A percentile compares a stretch with the other conserved stretches of the same genome.
Conservation (phyloP, 1,284 basidiomycete species). For the Tilletia indica region DNA sequence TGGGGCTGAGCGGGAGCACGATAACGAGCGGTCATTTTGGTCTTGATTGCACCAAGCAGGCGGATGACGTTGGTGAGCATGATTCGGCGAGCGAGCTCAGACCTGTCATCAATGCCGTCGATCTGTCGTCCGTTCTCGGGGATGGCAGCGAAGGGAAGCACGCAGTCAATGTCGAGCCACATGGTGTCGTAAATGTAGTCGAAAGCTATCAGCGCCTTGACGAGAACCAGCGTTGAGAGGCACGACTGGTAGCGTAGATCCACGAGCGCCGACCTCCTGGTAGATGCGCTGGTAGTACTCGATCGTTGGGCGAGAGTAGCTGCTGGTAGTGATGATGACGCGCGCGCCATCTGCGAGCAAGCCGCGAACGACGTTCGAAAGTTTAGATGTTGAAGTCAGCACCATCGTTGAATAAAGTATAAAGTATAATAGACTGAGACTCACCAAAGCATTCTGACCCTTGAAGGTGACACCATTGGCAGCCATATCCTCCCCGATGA, state of each 20-base stretch:
- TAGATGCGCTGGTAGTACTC: slow-evolving; percentile 98
- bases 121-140: slow-evolving; percentile 98
- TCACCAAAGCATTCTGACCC: too few species aligned
- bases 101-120: slow-evolving; percentile 92
- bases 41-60: slow-evolving; percentile 92
- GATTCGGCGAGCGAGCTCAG: slow-evolving; percentile 94
- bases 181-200: slow-evolving; percentile 96
- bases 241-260: slow-evolving; percentile 93
- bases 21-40: slow-evolving; percentile 91
- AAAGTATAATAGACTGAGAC: too few species aligned
- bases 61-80: slow-evolving; percentile 77
- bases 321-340: slow-evolving; percentile 88
- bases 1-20: too few species aligned
- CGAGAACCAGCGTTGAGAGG: slow-evolving; percentile 98
- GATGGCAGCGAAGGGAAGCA: slow-evolving; percentile 95
- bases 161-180: slow-evolving; percentile 93
- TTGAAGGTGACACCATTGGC: slow-evolving; percentile 96
- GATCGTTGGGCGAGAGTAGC: slow-evolving; percentile 66
- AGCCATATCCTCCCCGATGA: slow-evolving; percentile 87
- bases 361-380: slow-evolving; percentile 94
- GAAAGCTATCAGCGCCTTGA: slow-evolving; percentile 86
- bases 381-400: too few species aligned
- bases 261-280: slow-evolving; percentile 89
- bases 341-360: slow-evolving; percentile 92
- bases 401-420: too few species aligned